Evolutionary conservation across 768 basidiomycete genomes (phyloP), one percentile per base, ranked within the genome.

Genomic region (Collybia mongolica): DNA sequence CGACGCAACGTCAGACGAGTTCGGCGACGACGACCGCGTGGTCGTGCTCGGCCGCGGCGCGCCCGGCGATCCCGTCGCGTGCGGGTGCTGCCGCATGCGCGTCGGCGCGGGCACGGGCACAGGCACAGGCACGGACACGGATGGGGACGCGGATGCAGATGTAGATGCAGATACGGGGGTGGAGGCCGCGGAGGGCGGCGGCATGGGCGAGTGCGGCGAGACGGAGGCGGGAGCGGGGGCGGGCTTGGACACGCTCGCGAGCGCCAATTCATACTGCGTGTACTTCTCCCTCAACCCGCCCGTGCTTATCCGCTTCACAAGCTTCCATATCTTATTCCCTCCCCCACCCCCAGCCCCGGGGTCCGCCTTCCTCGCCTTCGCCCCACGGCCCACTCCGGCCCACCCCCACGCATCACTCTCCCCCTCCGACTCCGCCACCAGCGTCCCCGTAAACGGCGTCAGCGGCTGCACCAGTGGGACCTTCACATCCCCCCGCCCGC

Each of bases 181-280:
- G n/a, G n/a, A n/a, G n/a, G n/a, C n/a, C n/a, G n/a, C n/a, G n/a
- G n/a, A n/a, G n/a, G n/a, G n/a, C n/a, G n/a, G n/a, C n/a, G n/a
- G n/a, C n/a, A n/a, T 26, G 2, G 36, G 32, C 14, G 41, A 39
- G 22, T 26, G 19, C 9, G 17, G 22, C n/a, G n/a, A n/a, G n/a
- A n/a, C n/a, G n/a, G n/a, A n/a, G n/a, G n/a, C n/a, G 84, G 84
- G 2, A 87, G 68, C 6, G 78, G 85, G 85, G 0, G 86, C 81
- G 15, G 85, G 85, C 0, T 83, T 84, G 9, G 75, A 72, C 0
- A 51, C 51, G 11, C 41, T n/a, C n/a, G n/a, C n/a, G n/a, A n/a
- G n/a, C n/a, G n/a, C 41, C 5, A 22, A 42, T 18, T 46, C 48
- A n/a, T 48, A 49, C 6, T 54, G 49, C 1, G 55, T 58, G 54